These are phyloP conservation scores for Lyophyllum shimeji DNA, from an alignment of 768 basidiomycete species.

Conservation along the genomic window DNA sequence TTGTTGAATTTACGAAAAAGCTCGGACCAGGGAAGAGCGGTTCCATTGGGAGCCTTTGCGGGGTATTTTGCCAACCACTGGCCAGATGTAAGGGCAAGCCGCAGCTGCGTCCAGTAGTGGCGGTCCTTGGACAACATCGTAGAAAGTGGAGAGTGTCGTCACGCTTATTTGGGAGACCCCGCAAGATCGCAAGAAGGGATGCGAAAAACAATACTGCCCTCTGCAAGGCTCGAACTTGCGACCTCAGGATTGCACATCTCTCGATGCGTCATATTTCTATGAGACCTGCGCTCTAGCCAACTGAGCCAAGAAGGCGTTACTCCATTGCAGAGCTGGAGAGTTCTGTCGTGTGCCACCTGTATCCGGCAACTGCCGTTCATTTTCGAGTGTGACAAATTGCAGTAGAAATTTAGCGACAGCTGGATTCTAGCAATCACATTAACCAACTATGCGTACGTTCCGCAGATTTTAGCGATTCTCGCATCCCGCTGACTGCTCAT, in stretches of 20 bases:
- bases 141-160: background rate
- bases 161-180: too few relatives aligned
- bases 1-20: conserved; percentile 87
- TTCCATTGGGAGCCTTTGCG: conserved; percentile 57
- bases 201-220: conserved; percentile 30
- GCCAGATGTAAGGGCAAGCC: conserved; percentile 68
- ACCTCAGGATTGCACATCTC: conserved; percentile 45
- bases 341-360: background rate
- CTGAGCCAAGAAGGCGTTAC: conserved; percentile 38
- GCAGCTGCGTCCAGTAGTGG: conserved; percentile 79
- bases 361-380: conserved; percentile 14
- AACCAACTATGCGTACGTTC: conserved; percentile 16
- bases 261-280: conserved; percentile 33
- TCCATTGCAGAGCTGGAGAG: background rate
- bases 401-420: conserved; percentile 12
- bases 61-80: conserved; percentile 66
- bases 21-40: conserved; percentile 67
- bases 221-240: conserved; percentile 56
- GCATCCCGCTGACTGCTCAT: background rate
- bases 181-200: background rate
- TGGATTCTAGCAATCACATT: conserved; percentile 12
- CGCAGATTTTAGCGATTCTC: background rate
- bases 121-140: conserved; percentile 51
- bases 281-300: conserved; percentile 58
- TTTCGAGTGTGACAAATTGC: conserved; percentile 15